Conservation (phyloP, 2,329 filamentous ascomycete genomes). For the Hypoxylon sp. region DNA sequence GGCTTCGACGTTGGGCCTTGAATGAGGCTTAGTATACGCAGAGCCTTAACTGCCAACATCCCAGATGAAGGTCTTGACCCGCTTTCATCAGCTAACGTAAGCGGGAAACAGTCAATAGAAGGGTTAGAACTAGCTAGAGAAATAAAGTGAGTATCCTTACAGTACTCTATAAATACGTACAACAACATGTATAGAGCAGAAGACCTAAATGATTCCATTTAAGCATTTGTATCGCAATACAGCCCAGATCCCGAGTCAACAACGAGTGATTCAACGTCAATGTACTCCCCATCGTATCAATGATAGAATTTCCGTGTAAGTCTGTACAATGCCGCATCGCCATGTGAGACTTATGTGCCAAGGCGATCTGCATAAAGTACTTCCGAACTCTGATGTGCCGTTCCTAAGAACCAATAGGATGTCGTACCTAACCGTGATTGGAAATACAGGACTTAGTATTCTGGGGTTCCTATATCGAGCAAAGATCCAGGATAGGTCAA, state of each 20-base stretch:
- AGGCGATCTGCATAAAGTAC: not conserved
- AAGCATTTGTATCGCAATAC: not conserved
- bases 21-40: slow-evolving; percentile 5
- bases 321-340: not conserved
- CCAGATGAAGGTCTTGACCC: not conserved
- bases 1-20: not conserved
- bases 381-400: not conserved
- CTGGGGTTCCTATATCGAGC: not conserved
- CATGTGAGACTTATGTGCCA: not conserved
- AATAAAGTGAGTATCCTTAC: no score
- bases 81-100: not conserved
- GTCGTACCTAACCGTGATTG: no score
- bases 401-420: not conserved
- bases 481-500: not conserved
- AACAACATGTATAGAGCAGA: no score
- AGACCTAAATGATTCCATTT: no score
- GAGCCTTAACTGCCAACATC: not conserved
- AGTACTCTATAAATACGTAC: no score
- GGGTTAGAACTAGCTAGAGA: no score
- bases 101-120: no score
- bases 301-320: not conserved
- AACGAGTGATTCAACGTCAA: not conserved
- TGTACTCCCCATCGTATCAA: not conserved
- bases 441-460: no score
- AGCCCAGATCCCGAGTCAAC: no score